Percentiles rank a stretch among this genome's conserved stretches.
Conservation (phyloP, 2,329 filamentous ascomycete genomes). For the Dactylellina haptotyla region DNA sequence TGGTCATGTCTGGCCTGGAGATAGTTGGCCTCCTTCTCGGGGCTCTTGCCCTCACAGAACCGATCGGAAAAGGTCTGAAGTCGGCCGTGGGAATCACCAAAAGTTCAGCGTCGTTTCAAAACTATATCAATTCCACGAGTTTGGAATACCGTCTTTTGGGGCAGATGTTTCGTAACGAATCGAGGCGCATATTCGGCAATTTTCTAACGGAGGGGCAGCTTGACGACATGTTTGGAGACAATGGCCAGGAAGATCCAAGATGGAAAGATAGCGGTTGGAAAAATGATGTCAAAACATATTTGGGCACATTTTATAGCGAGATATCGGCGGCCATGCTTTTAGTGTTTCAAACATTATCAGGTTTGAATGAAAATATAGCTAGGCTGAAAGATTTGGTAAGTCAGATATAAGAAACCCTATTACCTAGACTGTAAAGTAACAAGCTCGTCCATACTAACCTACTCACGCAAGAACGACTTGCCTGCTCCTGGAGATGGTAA, state of each 20-base stretch:
- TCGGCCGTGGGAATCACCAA: constrained; percentile 4
- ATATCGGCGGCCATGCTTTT: neutral
- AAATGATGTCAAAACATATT: neutral
- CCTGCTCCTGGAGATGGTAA: neutral
- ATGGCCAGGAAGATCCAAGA: neutral
- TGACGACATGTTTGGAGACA: constrained; percentile 6
- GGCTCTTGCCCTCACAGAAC: constrained; percentile 6
- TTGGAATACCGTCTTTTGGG: constrained; percentile 5
- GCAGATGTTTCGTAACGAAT: constrained; percentile 10
- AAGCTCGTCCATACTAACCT: neutral
- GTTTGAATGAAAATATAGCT: constrained; percentile 6
- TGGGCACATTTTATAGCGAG: neutral
- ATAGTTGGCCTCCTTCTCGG: constrained; percentile 11
- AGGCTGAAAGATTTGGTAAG: constrained; percentile 2
- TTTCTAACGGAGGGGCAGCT: constrained; percentile 5
- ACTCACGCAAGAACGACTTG: neutral
- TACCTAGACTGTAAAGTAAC: neutral
- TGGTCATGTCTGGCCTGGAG: constrained; percentile 6
- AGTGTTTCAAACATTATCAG: neutral
- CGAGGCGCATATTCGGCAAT: constrained; percentile 5
- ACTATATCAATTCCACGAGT: neutral
- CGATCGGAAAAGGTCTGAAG: constrained; percentile 10
- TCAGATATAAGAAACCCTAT: neutral
- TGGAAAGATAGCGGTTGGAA: constrained; percentile 10
- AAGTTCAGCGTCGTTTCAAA: constrained; percentile 15